Conservation (phyloP, 1,284 basidiomycete species). For the Ceratobasidium sp. region DNA sequence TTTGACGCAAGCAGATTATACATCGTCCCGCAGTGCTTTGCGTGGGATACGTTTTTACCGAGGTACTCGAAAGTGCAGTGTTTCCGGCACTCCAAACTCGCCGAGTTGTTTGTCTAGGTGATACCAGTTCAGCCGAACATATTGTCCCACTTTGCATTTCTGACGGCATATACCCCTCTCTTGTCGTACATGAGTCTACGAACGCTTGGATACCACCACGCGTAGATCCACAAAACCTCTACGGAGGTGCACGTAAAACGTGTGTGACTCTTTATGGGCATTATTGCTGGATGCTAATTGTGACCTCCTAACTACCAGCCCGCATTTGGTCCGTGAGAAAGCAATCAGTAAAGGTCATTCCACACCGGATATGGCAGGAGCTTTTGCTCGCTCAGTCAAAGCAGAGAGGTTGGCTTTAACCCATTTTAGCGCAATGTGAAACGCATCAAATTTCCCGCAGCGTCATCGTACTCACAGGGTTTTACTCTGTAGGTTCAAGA, state of each 20-base stretch:
- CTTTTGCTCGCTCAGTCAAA: slow-evolving; percentile 72
- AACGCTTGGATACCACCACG: slow-evolving; percentile 76
- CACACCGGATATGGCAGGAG: slow-evolving; percentile 84
- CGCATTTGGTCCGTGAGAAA: slow-evolving; percentile 63
- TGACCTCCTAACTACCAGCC: background rate
- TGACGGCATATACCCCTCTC: slow-evolving; percentile 29
- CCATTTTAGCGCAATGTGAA: slow-evolving; percentile 81
- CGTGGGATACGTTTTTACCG: slow-evolving; percentile 82
- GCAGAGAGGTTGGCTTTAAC: slow-evolving; percentile 82
- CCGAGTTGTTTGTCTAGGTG: slow-evolving; percentile 81
- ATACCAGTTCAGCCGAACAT: slow-evolving; percentile 72
- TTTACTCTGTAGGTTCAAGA: slow-evolving; percentile 15
- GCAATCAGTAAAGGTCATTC: slow-evolving; percentile 80
- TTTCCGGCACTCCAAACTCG: slow-evolving; percentile 65
- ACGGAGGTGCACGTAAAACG: slow-evolving; percentile 55
- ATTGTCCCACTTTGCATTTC: slow-evolving; percentile 66
- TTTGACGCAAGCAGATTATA: slow-evolving; percentile 2
- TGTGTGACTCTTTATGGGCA: background rate
- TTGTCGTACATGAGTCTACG: slow-evolving; percentile 83
- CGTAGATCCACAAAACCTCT: slow-evolving; percentile 58
- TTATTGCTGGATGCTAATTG: background rate
- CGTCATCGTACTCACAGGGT: background rate
- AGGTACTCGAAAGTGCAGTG: slow-evolving; percentile 69
- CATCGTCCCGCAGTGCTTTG: slow-evolving; percentile 71
- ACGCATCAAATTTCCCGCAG: background rate